These are phyloP conservation scores for Pythium dissimile DNA, from an alignment of 352 stramenopile genomes.

Conservation along the genomic window DNA sequence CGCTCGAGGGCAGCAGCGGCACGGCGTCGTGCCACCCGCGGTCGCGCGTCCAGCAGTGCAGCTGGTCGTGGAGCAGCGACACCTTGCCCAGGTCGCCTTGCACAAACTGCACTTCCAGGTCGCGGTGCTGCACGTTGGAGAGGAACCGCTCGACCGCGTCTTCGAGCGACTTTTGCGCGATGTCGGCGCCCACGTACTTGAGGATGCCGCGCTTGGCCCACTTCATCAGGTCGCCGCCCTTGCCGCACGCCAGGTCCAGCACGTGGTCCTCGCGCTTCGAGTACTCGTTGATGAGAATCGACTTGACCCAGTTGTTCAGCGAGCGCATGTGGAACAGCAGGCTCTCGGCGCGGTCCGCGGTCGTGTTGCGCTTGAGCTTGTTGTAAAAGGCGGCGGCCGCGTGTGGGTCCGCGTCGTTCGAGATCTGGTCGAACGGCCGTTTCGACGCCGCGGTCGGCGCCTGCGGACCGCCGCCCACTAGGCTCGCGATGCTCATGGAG, in stretches of 20 bases:
- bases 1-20: constrained; percentile 30
- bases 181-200: constrained; percentile 97
- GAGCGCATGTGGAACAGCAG: constrained; percentile 96
- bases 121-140: constrained; percentile 59
- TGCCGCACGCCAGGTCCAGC: constrained; percentile 97
- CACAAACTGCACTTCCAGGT: constrained; percentile 76
- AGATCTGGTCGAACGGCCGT: constrained; percentile 51
- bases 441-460: constrained; percentile 30
- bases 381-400: constrained; percentile 83
- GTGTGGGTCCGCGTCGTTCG: constrained; percentile 56
- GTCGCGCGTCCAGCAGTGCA: constrained; percentile 69
- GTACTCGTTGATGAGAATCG: constrained; percentile 92
- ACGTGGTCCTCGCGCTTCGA: constrained; percentile 84
- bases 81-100: constrained; percentile 73
- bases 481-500: constrained; percentile 58
- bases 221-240: constrained; percentile 98
- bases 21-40: constrained; percentile 57
- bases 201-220: constrained; percentile 90
- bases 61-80: constrained; percentile 56
- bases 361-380: constrained; percentile 68
- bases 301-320: constrained; percentile 99
- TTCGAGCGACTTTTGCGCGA: constrained; percentile 95
- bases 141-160: constrained; percentile 89
- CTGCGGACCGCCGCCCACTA: constrained; percentile 31
- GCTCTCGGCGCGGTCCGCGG: constrained; percentile 80